Percentiles rank a stretch among this genome's conserved stretches.
phyloP scores from a whole-genome alignment of 768 basidiomycete genomes.

The Amanita pseudoporphyria region DNA sequence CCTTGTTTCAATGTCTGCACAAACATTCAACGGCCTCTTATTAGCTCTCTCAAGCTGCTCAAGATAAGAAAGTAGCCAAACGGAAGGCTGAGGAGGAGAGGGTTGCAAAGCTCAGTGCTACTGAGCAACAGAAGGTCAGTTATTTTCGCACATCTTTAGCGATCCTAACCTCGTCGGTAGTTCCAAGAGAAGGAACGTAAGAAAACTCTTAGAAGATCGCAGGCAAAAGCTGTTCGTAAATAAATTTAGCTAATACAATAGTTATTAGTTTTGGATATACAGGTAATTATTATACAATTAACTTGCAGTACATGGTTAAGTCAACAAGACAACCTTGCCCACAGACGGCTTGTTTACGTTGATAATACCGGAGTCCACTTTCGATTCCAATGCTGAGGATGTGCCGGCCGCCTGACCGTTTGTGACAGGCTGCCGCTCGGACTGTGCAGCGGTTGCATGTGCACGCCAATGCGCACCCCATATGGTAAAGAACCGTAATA shows the following conservation, averaged over 20 bases:
- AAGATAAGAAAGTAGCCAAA: constrained; percentile 66
- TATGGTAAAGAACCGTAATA: constrained; percentile 66
- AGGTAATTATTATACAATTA: background rate
- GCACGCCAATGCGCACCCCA: constrained; percentile 63
- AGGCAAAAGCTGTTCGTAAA: constrained; percentile 53
- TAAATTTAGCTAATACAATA: constrained; percentile 15
- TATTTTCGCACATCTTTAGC: background rate
- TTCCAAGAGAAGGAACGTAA: constrained; percentile 71
- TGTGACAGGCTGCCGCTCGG: background rate
- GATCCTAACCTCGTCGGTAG: constrained; percentile 21
- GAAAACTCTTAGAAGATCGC: constrained; percentile 57
- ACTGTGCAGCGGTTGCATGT: constrained; percentile 6
- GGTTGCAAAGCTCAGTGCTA: constrained; percentile 60
- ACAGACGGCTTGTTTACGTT: background rate
- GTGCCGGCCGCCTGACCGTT: background rate
- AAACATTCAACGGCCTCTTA: background rate
- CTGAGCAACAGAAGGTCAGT: constrained; percentile 75
- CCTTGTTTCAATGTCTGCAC: constrained; percentile 9
- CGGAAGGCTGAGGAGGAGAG: constrained; percentile 66
- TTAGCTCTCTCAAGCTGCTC: constrained; percentile 37
- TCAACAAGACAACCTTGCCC: background rate
- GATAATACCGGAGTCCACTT: background rate
- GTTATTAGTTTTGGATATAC: background rate
- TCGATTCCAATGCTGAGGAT: background rate
- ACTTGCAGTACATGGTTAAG: background rate